Evolutionary conservation across 129 eudicot species (phyloP).

Genomic region (Daucus carota): DH1_v3.0 NC_030383.2:1434001-1434500

Average conservation of each 20-base stretch:
- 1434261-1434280: not conserved
- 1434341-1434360: not conserved
- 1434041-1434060: not conserved
- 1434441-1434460: not conserved
- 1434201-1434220: not conserved
- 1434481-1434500: not conserved
- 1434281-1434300: not conserved
- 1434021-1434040: not conserved
- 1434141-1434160: too few species aligned
- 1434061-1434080: not conserved
- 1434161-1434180: not conserved
- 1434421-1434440: not conserved
- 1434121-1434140: too few species aligned
- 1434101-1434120: too few species aligned
- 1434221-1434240: slow-evolving; percentile 16
- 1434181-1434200: not conserved
- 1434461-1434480: not conserved
- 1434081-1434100: not conserved
- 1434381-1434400: slow-evolving; percentile 26
- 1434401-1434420: slow-evolving; percentile 1
- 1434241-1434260: slow-evolving; percentile 15
- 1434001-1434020: slow-evolving; percentile 16
- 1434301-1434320: not conserved
- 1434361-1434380: slow-evolving; percentile 13
- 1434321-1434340: not conserved